These are phyloP conservation scores for Mycena rosella DNA, from an alignment of 768 basidiomycete species.

Conservation along the genomic window DNA sequence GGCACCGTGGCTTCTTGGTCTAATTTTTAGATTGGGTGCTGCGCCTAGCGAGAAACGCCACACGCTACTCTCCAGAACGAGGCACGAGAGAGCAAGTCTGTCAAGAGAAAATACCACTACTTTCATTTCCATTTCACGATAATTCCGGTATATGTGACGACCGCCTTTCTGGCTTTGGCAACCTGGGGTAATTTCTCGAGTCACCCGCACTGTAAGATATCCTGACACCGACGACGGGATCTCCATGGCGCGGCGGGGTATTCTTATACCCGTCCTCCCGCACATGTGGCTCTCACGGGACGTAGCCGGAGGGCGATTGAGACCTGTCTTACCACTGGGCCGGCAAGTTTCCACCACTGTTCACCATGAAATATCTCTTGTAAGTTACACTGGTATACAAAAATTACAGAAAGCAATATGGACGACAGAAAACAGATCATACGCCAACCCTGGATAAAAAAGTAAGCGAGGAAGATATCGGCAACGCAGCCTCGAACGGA, in stretches of 20 bases:
- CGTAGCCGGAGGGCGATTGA: too few species aligned
- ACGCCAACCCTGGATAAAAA: conserved; percentile 41
- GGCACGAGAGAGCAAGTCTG: too few species aligned
- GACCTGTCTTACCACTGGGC: too few species aligned
- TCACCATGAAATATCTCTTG: not conserved
- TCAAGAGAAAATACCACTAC: too few species aligned
- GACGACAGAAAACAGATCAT: conserved; percentile 15
- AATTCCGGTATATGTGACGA: not conserved
- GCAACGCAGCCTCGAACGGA: not conserved
- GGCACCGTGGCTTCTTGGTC: too few species aligned
- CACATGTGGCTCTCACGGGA: too few species aligned
- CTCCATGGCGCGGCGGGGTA: too few species aligned
- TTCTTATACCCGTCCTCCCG: too few species aligned
- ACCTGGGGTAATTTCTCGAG: not conserved
- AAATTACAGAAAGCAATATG: conserved; percentile 1
- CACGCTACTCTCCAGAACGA: too few species aligned
- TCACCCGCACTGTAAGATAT: not conserved
- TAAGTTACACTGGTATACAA: conserved; percentile 23
- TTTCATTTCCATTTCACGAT: not conserved
- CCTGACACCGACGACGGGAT: conserved; percentile 5
- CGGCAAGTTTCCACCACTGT: too few species aligned
- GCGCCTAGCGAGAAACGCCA: too few species aligned
- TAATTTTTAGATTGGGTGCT: too few species aligned
- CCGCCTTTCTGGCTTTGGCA: not conserved
- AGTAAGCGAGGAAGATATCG: conserved; percentile 55